A percentile compares a stretch with the other conserved stretches of the same genome.
Conservation (phyloP, 768 basidiomycete species). For the Leccinum disarticulatum region DNA sequence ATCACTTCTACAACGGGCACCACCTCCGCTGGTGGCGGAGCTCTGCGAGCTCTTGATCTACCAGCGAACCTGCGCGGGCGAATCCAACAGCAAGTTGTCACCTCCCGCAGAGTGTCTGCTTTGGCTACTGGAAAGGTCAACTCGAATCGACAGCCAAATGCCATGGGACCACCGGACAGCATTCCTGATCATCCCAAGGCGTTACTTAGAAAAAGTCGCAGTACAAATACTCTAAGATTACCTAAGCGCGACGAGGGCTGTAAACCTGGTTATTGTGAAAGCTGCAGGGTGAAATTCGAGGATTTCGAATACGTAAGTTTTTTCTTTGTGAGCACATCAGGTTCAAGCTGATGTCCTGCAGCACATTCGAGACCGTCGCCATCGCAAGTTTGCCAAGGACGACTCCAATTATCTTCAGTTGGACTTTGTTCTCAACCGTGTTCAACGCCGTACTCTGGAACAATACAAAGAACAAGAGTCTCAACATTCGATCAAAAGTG, state of each 20-base stretch:
- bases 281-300: conserved; percentile 86
- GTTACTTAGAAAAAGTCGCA: conserved; percentile 69
- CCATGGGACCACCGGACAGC: conserved; percentile 69
- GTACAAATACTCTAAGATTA: conserved; percentile 73
- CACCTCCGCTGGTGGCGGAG: conserved; percentile 58
- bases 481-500: conserved; percentile 7
- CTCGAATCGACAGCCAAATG: conserved; percentile 29
- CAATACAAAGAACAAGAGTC: conserved; percentile 30
- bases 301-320: conserved; percentile 73
- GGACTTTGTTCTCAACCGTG: conserved; percentile 68
- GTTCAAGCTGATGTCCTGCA: conserved; percentile 31
- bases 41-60: conserved; percentile 47
- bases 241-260: conserved; percentile 81
- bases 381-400: conserved; percentile 80
- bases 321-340: neutral
- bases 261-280: conserved; percentile 97
- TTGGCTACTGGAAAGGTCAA: conserved; percentile 27
- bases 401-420: conserved; percentile 76
- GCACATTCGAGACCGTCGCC: conserved; percentile 74
- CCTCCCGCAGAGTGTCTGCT: conserved; percentile 53
- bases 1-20: conserved; percentile 92
- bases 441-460: conserved; percentile 45
- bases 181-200: conserved; percentile 53
- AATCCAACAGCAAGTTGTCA: conserved; percentile 64
- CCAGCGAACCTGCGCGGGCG: conserved; percentile 54